phyloP scores from a whole-genome alignment of 1,284 basidiomycete genomes.

The Tilletia indica region DNA sequence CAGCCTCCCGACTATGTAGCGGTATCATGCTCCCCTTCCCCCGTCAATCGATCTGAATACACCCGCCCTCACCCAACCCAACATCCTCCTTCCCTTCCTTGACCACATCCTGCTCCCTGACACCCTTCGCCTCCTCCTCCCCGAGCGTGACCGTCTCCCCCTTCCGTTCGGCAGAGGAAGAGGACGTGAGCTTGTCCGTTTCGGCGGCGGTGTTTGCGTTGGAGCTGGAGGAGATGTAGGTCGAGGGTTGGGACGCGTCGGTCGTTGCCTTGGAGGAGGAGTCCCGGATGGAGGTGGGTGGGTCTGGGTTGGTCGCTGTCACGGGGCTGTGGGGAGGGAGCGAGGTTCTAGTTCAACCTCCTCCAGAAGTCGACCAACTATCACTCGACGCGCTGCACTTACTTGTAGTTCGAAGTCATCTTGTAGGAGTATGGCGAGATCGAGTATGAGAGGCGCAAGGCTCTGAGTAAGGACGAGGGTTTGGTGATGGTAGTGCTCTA shows the following conservation, averaged over 20 bases:
- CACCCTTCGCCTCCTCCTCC: neutral
- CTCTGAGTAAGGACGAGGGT: too few relatives aligned
- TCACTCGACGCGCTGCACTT: neutral
- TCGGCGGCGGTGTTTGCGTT: conserved; percentile 7
- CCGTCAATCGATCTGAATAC: conserved; percentile 6
- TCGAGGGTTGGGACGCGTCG: neutral
- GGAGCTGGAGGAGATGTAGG: conserved; percentile 1
- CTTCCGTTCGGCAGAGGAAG: conserved; percentile 1
- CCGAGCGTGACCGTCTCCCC: neutral
- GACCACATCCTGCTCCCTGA: neutral
- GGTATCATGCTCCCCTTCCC: too few relatives aligned
- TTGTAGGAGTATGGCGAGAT: too few relatives aligned
- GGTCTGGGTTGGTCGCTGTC: neutral
- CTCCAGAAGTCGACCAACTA: neutral
- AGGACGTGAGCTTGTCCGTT: neutral
- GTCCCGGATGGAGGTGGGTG: conserved; percentile 12
- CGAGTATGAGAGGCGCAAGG: too few relatives aligned
- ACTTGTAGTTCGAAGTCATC: conserved; percentile 1
- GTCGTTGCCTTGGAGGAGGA: neutral
- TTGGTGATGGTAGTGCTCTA: too few relatives aligned
- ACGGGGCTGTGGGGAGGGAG: neutral
- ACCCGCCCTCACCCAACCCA: neutral
- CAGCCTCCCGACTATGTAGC: too few relatives aligned
- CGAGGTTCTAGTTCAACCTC: neutral
- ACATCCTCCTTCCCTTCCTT: conserved; percentile 11